A percentile compares a stretch with the other conserved stretches of the same genome.
phyloP scores from a whole-genome alignment of 2,329 filamentous ascomycete species.

The Furcasterigmium sp. region DNA sequence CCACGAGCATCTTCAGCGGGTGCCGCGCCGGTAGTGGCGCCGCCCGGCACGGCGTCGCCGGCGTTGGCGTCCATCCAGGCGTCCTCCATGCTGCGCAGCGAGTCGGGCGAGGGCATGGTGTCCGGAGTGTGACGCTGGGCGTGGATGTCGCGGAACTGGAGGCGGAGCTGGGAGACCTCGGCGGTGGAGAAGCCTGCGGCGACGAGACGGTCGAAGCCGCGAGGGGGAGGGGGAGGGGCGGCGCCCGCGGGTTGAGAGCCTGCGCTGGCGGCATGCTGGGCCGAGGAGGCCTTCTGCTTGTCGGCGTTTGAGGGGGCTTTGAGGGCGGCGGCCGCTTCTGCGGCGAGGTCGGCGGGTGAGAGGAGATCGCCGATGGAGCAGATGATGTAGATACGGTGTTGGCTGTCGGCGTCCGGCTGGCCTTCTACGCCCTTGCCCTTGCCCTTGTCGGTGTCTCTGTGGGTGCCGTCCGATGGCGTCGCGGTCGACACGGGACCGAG shows the following conservation, averaged over 20 bases:
- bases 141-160: constrained; percentile 85
- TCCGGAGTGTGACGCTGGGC: constrained; percentile 79
- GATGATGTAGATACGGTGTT: constrained; percentile 75
- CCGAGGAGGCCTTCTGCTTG: neutral
- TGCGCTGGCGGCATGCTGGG: constrained; percentile 45
- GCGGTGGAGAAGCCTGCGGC: constrained; percentile 73
- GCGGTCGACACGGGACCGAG: constrained; percentile 56
- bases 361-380: constrained; percentile 83
- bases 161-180: constrained; percentile 78
- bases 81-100: constrained; percentile 77
- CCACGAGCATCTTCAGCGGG: constrained; percentile 43
- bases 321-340: constrained; percentile 51
- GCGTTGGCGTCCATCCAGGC: constrained; percentile 77
- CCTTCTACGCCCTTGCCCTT: constrained; percentile 66
- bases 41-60: constrained; percentile 26
- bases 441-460: constrained; percentile 28
- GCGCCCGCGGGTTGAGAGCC: constrained; percentile 18
- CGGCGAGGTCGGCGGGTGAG: constrained; percentile 60
- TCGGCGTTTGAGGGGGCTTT: constrained; percentile 20
- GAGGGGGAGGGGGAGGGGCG: constrained; percentile 20
- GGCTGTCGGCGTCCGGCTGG: constrained; percentile 25
- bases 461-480: constrained; percentile 19
- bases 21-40: constrained; percentile 33
- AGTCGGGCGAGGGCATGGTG: constrained; percentile 75
- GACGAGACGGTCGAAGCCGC: constrained; percentile 85